A percentile compares a stretch with the other conserved stretches of the same genome.
Evolutionary conservation across 2,329 filamentous ascomycete genomes (phyloP).

Genomic region (Colletotrichum coccodes): DNA sequence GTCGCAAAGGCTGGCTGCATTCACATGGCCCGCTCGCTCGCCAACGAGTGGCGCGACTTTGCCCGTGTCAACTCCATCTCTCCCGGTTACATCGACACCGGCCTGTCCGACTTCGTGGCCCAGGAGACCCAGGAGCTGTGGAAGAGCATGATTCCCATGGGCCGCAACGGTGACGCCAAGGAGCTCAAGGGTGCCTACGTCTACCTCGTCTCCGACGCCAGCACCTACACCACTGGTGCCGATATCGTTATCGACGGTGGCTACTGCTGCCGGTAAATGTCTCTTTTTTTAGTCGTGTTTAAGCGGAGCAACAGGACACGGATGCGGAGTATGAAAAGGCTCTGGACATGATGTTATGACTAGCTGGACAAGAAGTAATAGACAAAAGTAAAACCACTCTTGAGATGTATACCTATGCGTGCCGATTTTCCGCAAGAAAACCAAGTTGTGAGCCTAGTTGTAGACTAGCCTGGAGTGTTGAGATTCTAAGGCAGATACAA

Average conservation of each 20-base stretch:
- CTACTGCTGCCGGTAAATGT: constrained; percentile 60
- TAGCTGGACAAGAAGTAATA: constrained; percentile 1
- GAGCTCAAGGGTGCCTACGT: constrained; percentile 84
- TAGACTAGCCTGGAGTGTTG: too few relatives aligned
- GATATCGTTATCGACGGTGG: constrained; percentile 80
- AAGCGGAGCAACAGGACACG: constrained; percentile 15
- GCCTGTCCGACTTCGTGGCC: constrained; percentile 74
- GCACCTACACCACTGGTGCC: constrained; percentile 78
- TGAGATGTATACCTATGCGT: too few relatives aligned
- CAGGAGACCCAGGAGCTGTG: constrained; percentile 76
- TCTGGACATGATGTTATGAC: constrained; percentile 28
- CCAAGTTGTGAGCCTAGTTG: too few relatives aligned
- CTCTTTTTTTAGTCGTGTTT: background rate
- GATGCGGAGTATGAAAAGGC: background rate
- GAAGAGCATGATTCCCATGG: constrained; percentile 80
- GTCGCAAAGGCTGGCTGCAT: constrained; percentile 69
- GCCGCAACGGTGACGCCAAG: constrained; percentile 71
- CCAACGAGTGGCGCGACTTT: constrained; percentile 76
- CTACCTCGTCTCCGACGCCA: constrained; percentile 80
- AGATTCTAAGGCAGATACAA: too few relatives aligned
- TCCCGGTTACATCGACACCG: constrained; percentile 75
- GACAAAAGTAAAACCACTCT: background rate
- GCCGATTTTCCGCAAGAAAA: too few relatives aligned
- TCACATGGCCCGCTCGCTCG: constrained; percentile 56
- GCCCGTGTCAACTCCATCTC: constrained; percentile 74